Evolutionary conservation across 2,329 filamentous ascomycete genomes (phyloP), one percentile per base, ranked within the genome.

Genomic region (Elsinoe fawcettii): DNA sequence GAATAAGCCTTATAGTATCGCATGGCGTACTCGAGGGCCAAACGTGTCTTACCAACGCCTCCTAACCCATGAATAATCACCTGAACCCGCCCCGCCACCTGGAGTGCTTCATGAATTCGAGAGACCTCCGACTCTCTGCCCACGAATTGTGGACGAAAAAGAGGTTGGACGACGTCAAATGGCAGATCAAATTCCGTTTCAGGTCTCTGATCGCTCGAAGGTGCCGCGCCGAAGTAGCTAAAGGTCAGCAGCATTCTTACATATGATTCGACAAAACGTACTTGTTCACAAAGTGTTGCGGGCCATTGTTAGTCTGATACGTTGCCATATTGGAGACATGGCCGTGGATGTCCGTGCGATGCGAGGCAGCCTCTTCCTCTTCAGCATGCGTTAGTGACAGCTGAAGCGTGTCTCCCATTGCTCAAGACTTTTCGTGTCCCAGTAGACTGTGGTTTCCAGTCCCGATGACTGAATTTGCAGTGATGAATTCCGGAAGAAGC

Each of bases 1-100:
- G 60, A 66, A 57, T 68, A 70, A 5, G 36, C 43, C 16, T 51
- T 43, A 43, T 61, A 27, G 53, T 69, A 61, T 41, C 51, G 59
- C 57, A 59, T 58, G 11, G 61, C 63, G 58, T 65, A 67, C 51
- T 64, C 56, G 18, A 60, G 53, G 5, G 47, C 60, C 16, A 68
- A 57, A 55, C 67, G 64, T 5, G 67, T 68, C 59, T 69, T 68
- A 14, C 67, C 66, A 8, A 67, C 65, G 2, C 67, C 65, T 12
- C 66, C 65, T 34, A 66, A 59, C 16, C 67, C 65, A 56, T 65
- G 58, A 25, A 69, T 51, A 3, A 66, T 60, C 34, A 65, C 59
- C 22, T 57, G 51, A 55, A 61, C 64, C 27, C 49, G 49, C 7
- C 49, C 44, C n/a, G 23, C 23, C 9, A 1, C 3, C 5, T 30